Evolutionary conservation across 352 stramenopile species (phyloP), one percentile per base, ranked within the genome.

Genomic region (Phytophthora fragariaefolia): DNA sequence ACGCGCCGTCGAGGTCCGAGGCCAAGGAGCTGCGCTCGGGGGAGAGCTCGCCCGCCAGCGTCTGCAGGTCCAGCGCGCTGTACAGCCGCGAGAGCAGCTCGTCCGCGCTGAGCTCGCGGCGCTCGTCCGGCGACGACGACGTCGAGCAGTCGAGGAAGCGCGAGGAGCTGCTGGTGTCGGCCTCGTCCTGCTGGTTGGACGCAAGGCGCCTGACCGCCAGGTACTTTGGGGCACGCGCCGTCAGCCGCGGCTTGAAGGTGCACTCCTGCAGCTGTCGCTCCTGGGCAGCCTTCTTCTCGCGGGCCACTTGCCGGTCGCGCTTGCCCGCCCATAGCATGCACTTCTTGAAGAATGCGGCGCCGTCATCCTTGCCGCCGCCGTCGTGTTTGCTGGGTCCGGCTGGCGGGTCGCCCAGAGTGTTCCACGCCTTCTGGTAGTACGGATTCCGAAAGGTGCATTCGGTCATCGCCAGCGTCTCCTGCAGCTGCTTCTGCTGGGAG

Each of bases 401-500:
- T 4, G 32, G 7, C 8, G 30, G 18, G 10, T 48, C 26, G 34
- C 66, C 48, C 17, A 76, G 18, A 2, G 73, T 57, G 23, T 72
- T 71, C 78, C 74, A 85, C 4, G 74, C 82, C 10, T 68, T 53
- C 6, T 72, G 51, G 42, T 84, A 83, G 7, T 73, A 82, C 27
- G 85, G 85, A 34, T 93, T 93, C 22, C 69, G 67, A 61, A 93
- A 93, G 30, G 69, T 85, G 51, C 85, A 86, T 47, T 76, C 69
- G 10, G 61, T 49, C 42, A 73, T 58, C 32, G 53, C 49, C 27
- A 83, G 53, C 22, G 74, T 63, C n/a, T 85, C 69, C 23, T 82
- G 69, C 4, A 66, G 62, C 24, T 76, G 56, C 23, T 70, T 77
- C 15, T 82, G 71, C n/a, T 80, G 58, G 23, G 34, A 60, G 22